phyloP scores from a whole-genome alignment of 164 flowering plant species.

The Umbilicus rupestris region DNA sequence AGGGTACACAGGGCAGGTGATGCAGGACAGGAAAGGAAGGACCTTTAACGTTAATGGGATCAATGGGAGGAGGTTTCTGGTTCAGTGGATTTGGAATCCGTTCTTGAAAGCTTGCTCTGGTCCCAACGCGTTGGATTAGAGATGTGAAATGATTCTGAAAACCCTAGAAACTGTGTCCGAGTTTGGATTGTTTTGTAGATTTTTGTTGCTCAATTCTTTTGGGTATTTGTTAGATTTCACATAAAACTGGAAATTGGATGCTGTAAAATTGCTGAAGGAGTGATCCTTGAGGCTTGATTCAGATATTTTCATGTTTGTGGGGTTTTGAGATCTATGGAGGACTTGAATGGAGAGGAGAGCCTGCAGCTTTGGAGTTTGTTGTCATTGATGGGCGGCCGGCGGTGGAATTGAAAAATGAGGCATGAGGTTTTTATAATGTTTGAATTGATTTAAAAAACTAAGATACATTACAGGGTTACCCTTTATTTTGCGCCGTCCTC shows the following conservation, averaged over 20 bases:
- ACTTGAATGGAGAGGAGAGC: too few species aligned
- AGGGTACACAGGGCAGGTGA: conserved; percentile 81
- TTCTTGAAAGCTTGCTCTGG: conserved; percentile 71
- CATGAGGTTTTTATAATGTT: too few species aligned
- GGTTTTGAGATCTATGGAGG: too few species aligned
- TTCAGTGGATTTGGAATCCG: conserved; percentile 95
- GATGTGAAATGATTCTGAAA: neutral
- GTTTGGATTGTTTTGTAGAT: neutral
- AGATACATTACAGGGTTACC: too few species aligned
- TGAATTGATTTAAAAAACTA: too few species aligned
- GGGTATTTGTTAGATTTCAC: neutral
- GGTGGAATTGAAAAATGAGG: too few species aligned
- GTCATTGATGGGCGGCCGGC: too few species aligned
- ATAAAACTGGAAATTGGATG: neutral
- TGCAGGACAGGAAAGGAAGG: conserved; percentile 54
- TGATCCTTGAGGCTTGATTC: neutral
- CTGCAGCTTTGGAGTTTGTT: too few species aligned
- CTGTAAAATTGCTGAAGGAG: neutral
- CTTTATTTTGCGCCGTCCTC: too few species aligned
- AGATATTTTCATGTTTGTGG: too few species aligned
- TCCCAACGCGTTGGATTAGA: conserved; percentile 71
- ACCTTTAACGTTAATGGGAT: conserved; percentile 66
- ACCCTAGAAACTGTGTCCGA: neutral
- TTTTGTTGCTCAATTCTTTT: conserved; percentile 1
- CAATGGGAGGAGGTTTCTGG: conserved; percentile 58